These are phyloP conservation scores for Lodderomyces jiufengensis DNA, from an alignment of 1,139 yeast genomes.

Conservation along the genomic window DNA sequence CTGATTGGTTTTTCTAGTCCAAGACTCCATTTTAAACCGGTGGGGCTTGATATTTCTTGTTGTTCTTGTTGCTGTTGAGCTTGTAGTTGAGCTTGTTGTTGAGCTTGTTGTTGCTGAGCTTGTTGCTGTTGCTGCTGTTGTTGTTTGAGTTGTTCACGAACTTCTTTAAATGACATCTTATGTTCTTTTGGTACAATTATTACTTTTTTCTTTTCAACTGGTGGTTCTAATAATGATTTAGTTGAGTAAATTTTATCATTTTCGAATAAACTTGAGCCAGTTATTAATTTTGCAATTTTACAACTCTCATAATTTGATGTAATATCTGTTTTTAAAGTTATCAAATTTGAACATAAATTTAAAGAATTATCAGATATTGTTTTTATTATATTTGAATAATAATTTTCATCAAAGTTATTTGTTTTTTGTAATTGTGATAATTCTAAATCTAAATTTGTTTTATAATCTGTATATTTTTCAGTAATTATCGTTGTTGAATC, in stretches of 20 bases:
- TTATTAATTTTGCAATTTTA: constrained; percentile 41
- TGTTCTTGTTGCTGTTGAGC: background rate
- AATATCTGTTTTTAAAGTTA: constrained; percentile 32
- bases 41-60: no score
- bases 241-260: constrained; percentile 39
- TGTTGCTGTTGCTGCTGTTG: constrained; percentile 1
- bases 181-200: constrained; percentile 14
- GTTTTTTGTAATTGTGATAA: constrained; percentile 16
- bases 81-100: background rate
- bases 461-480: constrained; percentile 29
- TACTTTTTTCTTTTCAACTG: constrained; percentile 9
- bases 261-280: constrained; percentile 42
- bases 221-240: constrained; percentile 38
- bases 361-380: constrained; percentile 38
- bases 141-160: constrained; percentile 25
- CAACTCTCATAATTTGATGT: constrained; percentile 39
- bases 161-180: constrained; percentile 34
- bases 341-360: constrained; percentile 35
- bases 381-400: constrained; percentile 29
- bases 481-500: constrained; percentile 41
- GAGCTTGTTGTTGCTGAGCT: background rate
- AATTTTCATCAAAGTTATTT: constrained; percentile 17
- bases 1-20: no score
- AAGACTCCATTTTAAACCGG: no score
- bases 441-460: constrained; percentile 19